Evolutionary conservation across 495 filamentous ascomycete species (phyloP), one percentile per base, ranked within the genome.

Genomic region (Copromyces sp.): DNA sequence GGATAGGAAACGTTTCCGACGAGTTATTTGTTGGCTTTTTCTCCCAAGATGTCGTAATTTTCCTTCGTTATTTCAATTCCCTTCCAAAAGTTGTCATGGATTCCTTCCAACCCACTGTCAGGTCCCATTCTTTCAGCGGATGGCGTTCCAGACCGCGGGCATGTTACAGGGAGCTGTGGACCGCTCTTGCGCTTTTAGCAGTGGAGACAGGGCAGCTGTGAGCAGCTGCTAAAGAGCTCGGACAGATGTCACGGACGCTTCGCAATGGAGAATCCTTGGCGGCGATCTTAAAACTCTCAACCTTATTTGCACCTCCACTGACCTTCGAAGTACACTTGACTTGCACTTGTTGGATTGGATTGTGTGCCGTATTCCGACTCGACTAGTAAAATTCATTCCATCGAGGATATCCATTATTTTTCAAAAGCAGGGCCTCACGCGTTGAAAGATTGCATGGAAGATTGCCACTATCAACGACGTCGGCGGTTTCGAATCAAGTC

Each of bases 401-500:
- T 29, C 24, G 24, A 24, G 20, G 47, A 24, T 68, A 9, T 47
- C 29, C 24, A 24, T 24, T 68, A 9, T 69, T 17, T 8, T 24
- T 68, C 29, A 44, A 17, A 17, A 40, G 16, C 69, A 3, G n/a
- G 42, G 41, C 47, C 44, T 73, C 29, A 65, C 32, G 53, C 24
- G 53, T 65, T 65, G 53, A 35, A 65, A 65, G 53, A 65, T 65
- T 29, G 12, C 12, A 65, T 65, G 53, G 29, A 17, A 65, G 7
- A 9, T 65, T 16, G 53, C 53, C 53, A 65, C 53, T 16, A 61
- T 65, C 53, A 65, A 35, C 3, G n/a, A 39, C 32, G n/a, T 61
- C 39, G 38, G 37, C 47, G 32, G 70, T 71, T 40, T 71, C 70
- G 39, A n/a, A n/a, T 39, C 35, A 71, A 65, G 70, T 65, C 45